phyloP scores from a whole-genome alignment of 495 filamentous ascomycete genomes.

The Collariella sp. region DNA sequence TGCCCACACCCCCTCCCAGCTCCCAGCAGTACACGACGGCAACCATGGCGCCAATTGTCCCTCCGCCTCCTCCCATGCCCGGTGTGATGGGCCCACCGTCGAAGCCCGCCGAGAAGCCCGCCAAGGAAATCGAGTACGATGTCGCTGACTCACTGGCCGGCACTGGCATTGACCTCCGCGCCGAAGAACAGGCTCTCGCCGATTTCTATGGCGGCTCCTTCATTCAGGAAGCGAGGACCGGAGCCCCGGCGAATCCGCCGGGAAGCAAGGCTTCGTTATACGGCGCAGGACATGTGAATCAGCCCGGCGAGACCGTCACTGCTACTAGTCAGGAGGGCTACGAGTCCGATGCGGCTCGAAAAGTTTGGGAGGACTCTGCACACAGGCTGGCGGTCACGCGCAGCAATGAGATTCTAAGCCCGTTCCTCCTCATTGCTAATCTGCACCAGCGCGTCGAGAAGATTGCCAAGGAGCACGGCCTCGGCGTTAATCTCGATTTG shows the following conservation, averaged over 20 bases:
- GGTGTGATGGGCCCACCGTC: constrained; percentile 74
- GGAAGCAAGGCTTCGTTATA: constrained; percentile 45
- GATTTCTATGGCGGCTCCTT: constrained; percentile 42
- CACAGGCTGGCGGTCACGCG: constrained; percentile 33
- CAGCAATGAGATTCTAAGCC: constrained; percentile 38
- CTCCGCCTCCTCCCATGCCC: constrained; percentile 20
- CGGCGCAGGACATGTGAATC: constrained; percentile 51
- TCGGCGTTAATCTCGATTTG: constrained; percentile 45
- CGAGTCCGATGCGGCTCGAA: constrained; percentile 38
- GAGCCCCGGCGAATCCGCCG: constrained; percentile 42
- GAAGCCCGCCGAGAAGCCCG: constrained; percentile 57
- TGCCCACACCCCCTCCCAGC: constrained; percentile 8
- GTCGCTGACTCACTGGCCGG: constrained; percentile 68
- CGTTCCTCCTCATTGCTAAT: constrained; percentile 34
- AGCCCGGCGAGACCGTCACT: constrained; percentile 40
- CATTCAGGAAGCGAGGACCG: constrained; percentile 30
- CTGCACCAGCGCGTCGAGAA: constrained; percentile 45
- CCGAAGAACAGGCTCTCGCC: constrained; percentile 68
- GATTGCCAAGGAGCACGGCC: constrained; percentile 50
- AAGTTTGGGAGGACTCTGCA: constrained; percentile 40
- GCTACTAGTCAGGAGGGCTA: constrained; percentile 44
- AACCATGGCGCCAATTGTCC: constrained; percentile 28
- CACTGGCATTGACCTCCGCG: constrained; percentile 73
- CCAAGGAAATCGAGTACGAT: constrained; percentile 57
- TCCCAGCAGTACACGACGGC: constrained; percentile 33